Conservation (phyloP, 1,284 basidiomycete species). For the Austroboletus novae-zelandiae region DNA sequence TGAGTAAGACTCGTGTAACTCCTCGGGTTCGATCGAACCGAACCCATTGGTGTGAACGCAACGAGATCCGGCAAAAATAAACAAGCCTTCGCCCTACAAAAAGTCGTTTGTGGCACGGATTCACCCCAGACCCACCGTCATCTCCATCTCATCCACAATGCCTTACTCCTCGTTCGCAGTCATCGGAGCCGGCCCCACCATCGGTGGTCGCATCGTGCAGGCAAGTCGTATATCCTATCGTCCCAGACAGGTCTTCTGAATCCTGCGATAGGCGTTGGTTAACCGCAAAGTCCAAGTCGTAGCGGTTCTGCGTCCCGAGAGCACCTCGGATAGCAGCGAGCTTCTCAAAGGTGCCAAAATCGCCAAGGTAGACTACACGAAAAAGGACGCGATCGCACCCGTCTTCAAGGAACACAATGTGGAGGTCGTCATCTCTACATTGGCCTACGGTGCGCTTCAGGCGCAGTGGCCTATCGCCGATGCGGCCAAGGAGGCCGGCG, state of each 20-base stretch:
- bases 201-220: constrained; percentile 31
- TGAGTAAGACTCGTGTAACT: neutral
- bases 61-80: constrained; percentile 6
- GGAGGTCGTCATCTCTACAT: constrained; percentile 35
- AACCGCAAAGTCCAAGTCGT: constrained; percentile 18
- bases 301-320: constrained; percentile 22
- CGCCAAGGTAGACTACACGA: constrained; percentile 32
- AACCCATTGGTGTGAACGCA: no score
- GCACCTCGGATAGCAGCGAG: constrained; percentile 17
- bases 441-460: constrained; percentile 26
- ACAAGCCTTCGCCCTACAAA: constrained; percentile 9
- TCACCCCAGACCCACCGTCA: neutral
- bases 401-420: constrained; percentile 34
- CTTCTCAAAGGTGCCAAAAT: constrained; percentile 29
- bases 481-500: constrained; percentile 38
- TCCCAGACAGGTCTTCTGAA: neutral
- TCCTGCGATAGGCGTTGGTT: constrained; percentile 18
- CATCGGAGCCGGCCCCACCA: constrained; percentile 30
- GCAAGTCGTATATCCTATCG: neutral
- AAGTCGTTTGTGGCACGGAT: neutral
- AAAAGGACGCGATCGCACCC: constrained; percentile 26
- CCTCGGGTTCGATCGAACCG: neutral
- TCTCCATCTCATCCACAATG: constrained; percentile 14
- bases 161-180: constrained; percentile 33
- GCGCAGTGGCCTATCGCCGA: constrained; percentile 34